Evolutionary conservation across 345 rosid species (phyloP).

Genomic region (Durio zibethinus): DNA sequence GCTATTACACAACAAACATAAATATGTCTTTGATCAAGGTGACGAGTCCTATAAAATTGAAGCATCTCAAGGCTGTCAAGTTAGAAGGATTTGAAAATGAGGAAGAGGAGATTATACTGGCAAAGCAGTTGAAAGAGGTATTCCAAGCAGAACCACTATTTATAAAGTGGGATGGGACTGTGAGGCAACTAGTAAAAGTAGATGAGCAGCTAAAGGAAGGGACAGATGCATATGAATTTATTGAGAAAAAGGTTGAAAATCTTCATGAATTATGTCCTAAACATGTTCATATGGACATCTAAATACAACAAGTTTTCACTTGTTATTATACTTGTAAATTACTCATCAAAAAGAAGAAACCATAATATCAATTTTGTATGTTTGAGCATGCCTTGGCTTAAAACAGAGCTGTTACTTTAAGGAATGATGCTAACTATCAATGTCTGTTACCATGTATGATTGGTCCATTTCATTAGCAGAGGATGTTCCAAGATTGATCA

Average conservation of each 20-base stretch:
- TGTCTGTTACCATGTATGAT: background rate
- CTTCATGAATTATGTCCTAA: background rate
- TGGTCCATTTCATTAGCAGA: background rate
- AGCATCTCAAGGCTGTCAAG: background rate
- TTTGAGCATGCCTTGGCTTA: background rate
- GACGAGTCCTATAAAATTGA: background rate
- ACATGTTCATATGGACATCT: constrained; percentile 7
- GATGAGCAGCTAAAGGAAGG: background rate
- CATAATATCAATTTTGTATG: no score
- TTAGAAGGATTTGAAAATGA: constrained; percentile 5
- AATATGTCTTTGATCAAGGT: background rate
- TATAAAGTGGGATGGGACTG: background rate
- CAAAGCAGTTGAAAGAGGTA: background rate
- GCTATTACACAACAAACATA: background rate
- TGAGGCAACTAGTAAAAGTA: background rate
- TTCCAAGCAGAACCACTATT: background rate
- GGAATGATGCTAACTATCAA: background rate
- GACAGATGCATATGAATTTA: background rate
- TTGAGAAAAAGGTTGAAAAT: background rate
- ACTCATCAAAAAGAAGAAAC: background rate
- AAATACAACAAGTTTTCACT: background rate
- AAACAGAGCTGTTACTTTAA: background rate
- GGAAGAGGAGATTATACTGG: background rate
- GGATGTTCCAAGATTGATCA: background rate
- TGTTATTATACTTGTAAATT: background rate